Evolutionary conservation across 768 basidiomycete species (phyloP).

Genomic region (Mrakia gelida): DNA sequence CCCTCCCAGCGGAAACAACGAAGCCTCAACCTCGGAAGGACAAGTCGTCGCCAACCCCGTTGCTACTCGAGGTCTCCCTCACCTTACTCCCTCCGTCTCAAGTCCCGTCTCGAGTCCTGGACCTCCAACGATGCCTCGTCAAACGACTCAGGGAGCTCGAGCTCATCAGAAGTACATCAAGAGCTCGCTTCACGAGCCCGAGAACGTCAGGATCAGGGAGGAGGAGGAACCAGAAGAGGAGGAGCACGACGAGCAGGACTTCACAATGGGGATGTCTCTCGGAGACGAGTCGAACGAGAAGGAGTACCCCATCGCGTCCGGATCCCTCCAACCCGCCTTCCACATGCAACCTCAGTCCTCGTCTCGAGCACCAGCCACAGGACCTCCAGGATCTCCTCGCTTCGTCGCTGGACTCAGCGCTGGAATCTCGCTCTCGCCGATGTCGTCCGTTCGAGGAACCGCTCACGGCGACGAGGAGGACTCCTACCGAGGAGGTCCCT

Average conservation of each 20-base stretch:
- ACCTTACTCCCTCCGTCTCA: constrained; percentile 31
- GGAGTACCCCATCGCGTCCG: not conserved
- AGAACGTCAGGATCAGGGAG: constrained; percentile 13
- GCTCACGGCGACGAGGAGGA: constrained; percentile 28
- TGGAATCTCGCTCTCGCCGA: constrained; percentile 26
- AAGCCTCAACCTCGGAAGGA: not conserved
- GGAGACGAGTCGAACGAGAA: not conserved
- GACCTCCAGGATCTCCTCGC: constrained; percentile 7
- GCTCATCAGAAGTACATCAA: constrained; percentile 23
- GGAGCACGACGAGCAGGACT: not conserved
- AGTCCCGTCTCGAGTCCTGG: constrained; percentile 30
- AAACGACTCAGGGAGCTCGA: not conserved
- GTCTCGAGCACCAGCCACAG: not conserved
- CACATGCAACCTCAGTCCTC: constrained; percentile 16
- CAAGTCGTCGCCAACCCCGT: not conserved
- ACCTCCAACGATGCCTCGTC: constrained; percentile 25
- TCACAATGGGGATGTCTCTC: not conserved
- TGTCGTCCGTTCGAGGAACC: constrained; percentile 32
- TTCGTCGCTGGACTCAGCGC: constrained; percentile 8
- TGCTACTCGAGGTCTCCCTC: constrained; percentile 17
- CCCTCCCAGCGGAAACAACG: constrained; percentile 6
- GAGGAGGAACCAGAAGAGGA: constrained; percentile 18
- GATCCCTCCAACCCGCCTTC: constrained; percentile 27
- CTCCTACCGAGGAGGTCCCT: not conserved
- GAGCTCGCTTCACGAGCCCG: constrained; percentile 24